A percentile compares a stretch with the other conserved stretches of the same genome.
Evolutionary conservation across 352 stramenopile genomes (phyloP).

Genomic region (Phytophthora quininea): DNA sequence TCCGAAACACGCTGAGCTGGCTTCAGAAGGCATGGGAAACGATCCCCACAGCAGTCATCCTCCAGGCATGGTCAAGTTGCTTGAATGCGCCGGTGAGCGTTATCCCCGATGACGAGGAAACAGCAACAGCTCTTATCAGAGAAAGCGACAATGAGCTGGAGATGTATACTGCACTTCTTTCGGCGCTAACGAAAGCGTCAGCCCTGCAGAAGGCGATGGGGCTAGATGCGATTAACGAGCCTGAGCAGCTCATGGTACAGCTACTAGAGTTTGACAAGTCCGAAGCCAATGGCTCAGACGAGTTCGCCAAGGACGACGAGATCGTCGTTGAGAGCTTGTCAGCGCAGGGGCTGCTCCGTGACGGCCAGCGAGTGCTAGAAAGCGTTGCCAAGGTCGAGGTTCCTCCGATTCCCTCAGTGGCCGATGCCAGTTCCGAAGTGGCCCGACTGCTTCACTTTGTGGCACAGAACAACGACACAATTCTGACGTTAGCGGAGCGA

Average conservation of each 20-base stretch:
- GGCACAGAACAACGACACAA: conserved; percentile 38
- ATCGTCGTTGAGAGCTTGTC: conserved; percentile 69
- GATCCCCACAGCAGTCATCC: conserved; percentile 35
- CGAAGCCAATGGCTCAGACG: conserved; percentile 31
- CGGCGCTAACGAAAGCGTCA: conserved; percentile 27
- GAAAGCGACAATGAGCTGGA: conserved; percentile 18
- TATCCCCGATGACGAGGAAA: conserved; percentile 34
- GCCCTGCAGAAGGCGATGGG: conserved; percentile 40
- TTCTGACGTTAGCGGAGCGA: conserved; percentile 44
- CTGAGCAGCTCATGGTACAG: conserved; percentile 41
- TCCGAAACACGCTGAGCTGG: conserved; percentile 51
- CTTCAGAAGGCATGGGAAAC: conserved; percentile 55
- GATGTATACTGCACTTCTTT: conserved; percentile 34
- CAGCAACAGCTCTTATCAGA: conserved; percentile 12
- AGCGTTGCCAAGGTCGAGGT: conserved; percentile 31
- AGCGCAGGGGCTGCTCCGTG: conserved; percentile 56
- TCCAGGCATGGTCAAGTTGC: conserved; percentile 45
- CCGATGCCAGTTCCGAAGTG: conserved; percentile 45
- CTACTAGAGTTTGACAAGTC: conserved; percentile 51
- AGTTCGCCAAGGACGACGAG: conserved; percentile 60
- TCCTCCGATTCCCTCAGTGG: conserved; percentile 38
- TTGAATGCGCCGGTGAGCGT: conserved; percentile 37
- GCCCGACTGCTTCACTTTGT: conserved; percentile 59
- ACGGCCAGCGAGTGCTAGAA: conserved; percentile 38
- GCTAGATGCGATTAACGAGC: conserved; percentile 32